Percentiles rank a stretch among this genome's conserved stretches.
Conservation (phyloP, 1,284 basidiomycete genomes). For the Leccinum subfulvum region DNA sequence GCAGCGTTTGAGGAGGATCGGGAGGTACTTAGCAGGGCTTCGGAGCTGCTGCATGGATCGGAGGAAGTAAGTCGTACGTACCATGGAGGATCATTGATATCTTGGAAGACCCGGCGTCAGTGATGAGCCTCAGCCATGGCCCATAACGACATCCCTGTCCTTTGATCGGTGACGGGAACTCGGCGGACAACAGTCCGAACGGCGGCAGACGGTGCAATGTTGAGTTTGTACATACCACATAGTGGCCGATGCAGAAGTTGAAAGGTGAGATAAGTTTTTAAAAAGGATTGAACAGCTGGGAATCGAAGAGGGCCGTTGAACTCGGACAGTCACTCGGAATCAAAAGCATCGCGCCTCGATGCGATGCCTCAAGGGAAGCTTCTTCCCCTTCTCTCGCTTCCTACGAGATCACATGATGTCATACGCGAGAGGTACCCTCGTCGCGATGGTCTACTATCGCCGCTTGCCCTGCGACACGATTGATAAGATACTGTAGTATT, state of each 20-base stretch:
- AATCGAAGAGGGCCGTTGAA: not conserved
- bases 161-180: not conserved
- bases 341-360: constrained; percentile 3
- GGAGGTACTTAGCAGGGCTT: not conserved
- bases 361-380: not conserved
- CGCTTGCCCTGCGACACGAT: constrained; percentile 1
- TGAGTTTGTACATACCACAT: not conserved
- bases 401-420: not conserved
- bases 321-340: not conserved
- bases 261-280: not conserved
- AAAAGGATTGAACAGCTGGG: not conserved
- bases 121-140: not conserved
- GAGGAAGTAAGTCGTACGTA: not conserved
- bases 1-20: not conserved
- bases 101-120: not conserved
- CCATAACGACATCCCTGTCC: not conserved
- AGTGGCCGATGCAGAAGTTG: not conserved
- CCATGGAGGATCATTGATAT: not conserved
- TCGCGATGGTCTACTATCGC: not conserved
- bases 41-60: not conserved
- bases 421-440: not conserved
- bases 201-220: not conserved
- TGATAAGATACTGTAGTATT: not conserved
- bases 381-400: not conserved
- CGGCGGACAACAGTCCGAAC: not conserved